Evolutionary conservation across 768 basidiomycete species (phyloP), one percentile per base, ranked within the genome.

Genomic region (Mycena leptocephala): DNA sequence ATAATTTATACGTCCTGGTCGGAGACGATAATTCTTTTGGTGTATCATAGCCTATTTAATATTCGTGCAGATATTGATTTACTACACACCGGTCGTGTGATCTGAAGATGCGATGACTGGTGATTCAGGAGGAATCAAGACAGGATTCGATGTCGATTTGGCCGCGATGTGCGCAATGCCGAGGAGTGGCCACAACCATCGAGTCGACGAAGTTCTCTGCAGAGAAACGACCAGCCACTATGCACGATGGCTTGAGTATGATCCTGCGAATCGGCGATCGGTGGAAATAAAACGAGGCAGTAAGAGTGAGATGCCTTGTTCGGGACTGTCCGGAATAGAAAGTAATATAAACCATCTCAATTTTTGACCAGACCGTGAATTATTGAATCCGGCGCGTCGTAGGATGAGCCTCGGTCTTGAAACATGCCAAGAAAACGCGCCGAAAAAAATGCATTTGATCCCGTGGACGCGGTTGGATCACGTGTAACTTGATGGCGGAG

Each of bases 1-100:
- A 59, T 66, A 51, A 48, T 59, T 65, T 51, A 48, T 74, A 74
- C 72, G 72, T 33, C 35, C 22, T 39, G 30, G 48, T 65, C 59
- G 65, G 73, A 43, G 35, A 6, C 33, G 26, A 22, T n/a, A 20
- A 35, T 51, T 74, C 51, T 22, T 61, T 28, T 35, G 48, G n/a
- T 72, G 71, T 66, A 72, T 20, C 53, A 46, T 73, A 67, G 43
- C 32, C 55, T 35, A 5, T 37, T 58, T 56, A 59, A 59, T 73
- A 59, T 73, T 51, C 56, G 55, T 59, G 56, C 41, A 48, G 1
- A 56, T 55, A 30, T 56, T 53, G 22, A 65, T 55, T 39, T 51
- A 35, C 43, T 10, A 13, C 28, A 30, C 33, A 22, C 20, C 63
- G 8, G 59, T 61, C 59, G 18, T 2, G 24, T 11, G 48, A 51